phyloP scores from a whole-genome alignment of 108 stramenopile genomes.

The Nannochloropsis salina region DNA sequence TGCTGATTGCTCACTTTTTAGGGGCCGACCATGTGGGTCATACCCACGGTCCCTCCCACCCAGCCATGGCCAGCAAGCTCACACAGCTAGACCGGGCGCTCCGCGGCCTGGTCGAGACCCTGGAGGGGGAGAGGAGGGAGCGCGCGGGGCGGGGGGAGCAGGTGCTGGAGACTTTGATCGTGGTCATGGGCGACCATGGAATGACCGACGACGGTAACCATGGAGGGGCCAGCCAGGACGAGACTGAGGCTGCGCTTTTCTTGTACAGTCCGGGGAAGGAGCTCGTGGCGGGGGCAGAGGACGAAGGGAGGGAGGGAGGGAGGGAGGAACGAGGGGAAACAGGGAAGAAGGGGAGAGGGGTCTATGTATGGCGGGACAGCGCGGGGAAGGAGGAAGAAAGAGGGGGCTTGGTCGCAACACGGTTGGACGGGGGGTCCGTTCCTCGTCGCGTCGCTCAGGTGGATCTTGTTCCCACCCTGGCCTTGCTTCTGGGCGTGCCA shows the following conservation, averaged over 20 bases:
- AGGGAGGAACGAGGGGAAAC: not conserved
- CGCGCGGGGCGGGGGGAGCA: constrained; percentile 17
- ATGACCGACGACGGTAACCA: constrained; percentile 99
- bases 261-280: constrained; percentile 47
- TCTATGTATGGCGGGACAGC: constrained; percentile 18
- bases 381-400: not conserved
- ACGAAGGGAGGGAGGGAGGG: not conserved
- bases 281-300: not conserved
- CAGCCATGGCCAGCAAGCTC: constrained; percentile 79
- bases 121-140: not conserved
- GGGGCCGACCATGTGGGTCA: constrained; percentile 97
- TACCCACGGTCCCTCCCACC: constrained; percentile 76
- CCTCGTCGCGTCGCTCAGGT: constrained; percentile 61
- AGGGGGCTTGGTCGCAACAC: constrained; percentile 24
- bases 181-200: constrained; percentile 84
- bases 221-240: constrained; percentile 90
- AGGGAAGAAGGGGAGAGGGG: not conserved
- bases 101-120: constrained; percentile 53
- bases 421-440: constrained; percentile 45
- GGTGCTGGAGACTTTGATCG: constrained; percentile 59
- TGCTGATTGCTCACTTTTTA: constrained; percentile 65
- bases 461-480: constrained; percentile 88
- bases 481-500: constrained; percentile 75
- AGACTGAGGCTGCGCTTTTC: constrained; percentile 84
- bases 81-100: constrained; percentile 77